Percentiles rank a stretch among this genome's conserved stretches.
phyloP scores from a whole-genome alignment of 192 early-diverging fungal species.

The Podila epigama region DNA sequence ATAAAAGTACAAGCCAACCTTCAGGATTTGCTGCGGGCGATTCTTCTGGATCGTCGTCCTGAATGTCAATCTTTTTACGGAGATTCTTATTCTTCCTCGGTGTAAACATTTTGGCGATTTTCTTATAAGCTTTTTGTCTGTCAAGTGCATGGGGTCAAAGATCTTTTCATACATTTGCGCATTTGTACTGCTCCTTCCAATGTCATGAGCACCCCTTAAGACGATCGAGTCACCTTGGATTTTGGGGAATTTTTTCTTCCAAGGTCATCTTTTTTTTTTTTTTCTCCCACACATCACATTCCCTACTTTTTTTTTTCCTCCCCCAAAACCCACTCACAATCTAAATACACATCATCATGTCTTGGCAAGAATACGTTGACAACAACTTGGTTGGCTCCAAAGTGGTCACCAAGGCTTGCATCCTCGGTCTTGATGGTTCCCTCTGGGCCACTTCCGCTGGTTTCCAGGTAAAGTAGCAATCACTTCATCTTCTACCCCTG shows the following conservation, averaged over 20 bases:
- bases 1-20: not conserved
- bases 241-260: constrained; percentile 1
- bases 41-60: not conserved
- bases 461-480: constrained; percentile 68
- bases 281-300: constrained; percentile 7
- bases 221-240: not conserved
- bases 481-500: not conserved
- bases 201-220: not conserved
- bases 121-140: not conserved
- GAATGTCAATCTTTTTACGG: constrained; percentile 35
- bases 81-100: constrained; percentile 28
- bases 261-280: constrained; percentile 17
- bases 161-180: not conserved
- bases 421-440: constrained; percentile 83
- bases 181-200: not conserved
- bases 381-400: constrained; percentile 76
- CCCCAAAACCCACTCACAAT: not conserved
- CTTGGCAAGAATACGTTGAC: constrained; percentile 88
- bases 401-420: constrained; percentile 77
- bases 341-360: constrained; percentile 58
- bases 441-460: constrained; percentile 81
- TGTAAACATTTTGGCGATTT: constrained; percentile 17
- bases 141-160: not conserved
- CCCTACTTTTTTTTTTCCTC: constrained; percentile 3
- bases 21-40: not conserved